phyloP scores from a whole-genome alignment of 768 basidiomycete genomes.

The Trametes cinnabarina region DNA sequence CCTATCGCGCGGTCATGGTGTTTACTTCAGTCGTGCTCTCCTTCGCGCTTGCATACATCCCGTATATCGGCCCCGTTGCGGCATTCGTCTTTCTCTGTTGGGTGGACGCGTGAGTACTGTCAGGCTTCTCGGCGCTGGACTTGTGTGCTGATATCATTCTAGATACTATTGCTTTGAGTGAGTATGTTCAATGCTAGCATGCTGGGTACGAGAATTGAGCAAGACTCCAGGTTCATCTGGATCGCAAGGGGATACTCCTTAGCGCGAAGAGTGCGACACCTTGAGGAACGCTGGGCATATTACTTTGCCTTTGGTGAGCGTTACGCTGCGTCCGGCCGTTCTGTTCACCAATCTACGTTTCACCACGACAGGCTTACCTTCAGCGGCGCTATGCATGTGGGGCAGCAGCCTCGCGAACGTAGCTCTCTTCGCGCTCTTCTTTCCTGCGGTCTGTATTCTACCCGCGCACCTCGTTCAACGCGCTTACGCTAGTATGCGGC shows the following conservation, averaged over 20 bases:
- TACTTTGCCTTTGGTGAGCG: conserved; percentile 77
- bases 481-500: background rate
- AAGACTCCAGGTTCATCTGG: conserved; percentile 64
- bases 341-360: background rate
- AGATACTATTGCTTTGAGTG: conserved; percentile 94
- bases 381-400: conserved; percentile 69
- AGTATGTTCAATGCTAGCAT: conserved; percentile 24
- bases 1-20: conserved; percentile 81
- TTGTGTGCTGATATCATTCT: background rate
- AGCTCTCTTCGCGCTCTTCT: conserved; percentile 79
- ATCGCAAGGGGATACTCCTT: conserved; percentile 70
- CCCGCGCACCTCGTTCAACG: background rate
- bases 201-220: too few relatives aligned
- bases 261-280: conserved; percentile 62
- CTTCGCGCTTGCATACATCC: conserved; percentile 60
- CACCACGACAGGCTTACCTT: conserved; percentile 54
- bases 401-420: conserved; percentile 75
- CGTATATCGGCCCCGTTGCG: conserved; percentile 56
- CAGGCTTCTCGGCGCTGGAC: background rate
- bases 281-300: conserved; percentile 91
- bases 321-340: background rate
- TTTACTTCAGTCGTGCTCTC: conserved; percentile 71
- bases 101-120: conserved; percentile 74
- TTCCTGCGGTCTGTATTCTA: conserved; percentile 60
- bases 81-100: conserved; percentile 80